phyloP scores from a whole-genome alignment of 345 rosid species.

The Eutrema heterophyllum region DNA sequence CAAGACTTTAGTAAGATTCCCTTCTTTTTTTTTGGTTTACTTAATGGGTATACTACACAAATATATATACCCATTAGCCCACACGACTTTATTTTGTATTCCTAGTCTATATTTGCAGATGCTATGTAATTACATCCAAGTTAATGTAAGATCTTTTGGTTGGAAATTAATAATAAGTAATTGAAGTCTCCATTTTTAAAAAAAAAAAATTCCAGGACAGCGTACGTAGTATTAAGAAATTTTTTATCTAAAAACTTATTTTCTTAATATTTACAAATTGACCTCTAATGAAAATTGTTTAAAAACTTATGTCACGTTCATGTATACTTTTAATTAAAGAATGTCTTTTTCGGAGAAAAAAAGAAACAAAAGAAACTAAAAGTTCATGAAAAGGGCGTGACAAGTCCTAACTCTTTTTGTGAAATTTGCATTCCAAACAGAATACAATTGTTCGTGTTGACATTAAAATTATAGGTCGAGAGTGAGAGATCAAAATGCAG shows the following conservation, averaged over 20 bases:
- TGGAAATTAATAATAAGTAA: neutral
- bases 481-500: neutral
- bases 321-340: neutral
- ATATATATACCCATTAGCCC: slow-evolving; percentile 5
- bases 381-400: slow-evolving; percentile 24
- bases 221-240: too few relatives aligned
- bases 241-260: too few relatives aligned
- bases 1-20: slow-evolving; percentile 22
- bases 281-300: too few relatives aligned
- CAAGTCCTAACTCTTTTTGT: neutral
- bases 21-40: neutral
- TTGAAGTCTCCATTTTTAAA: too few relatives aligned
- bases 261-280: too few relatives aligned
- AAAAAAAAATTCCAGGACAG: too few relatives aligned
- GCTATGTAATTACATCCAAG: slow-evolving; percentile 16
- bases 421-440: neutral
- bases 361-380: neutral
- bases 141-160: neutral
- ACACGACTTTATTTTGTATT: neutral
- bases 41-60: slow-evolving; percentile 12
- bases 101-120: neutral
- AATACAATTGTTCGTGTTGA: slow-evolving; percentile 4
- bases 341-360: neutral
- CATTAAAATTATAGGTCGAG: neutral
- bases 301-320: neutral